Evolutionary conservation across 1,284 basidiomycete species (phyloP).

Genomic region (Ceratobasidium sp.): DNA sequence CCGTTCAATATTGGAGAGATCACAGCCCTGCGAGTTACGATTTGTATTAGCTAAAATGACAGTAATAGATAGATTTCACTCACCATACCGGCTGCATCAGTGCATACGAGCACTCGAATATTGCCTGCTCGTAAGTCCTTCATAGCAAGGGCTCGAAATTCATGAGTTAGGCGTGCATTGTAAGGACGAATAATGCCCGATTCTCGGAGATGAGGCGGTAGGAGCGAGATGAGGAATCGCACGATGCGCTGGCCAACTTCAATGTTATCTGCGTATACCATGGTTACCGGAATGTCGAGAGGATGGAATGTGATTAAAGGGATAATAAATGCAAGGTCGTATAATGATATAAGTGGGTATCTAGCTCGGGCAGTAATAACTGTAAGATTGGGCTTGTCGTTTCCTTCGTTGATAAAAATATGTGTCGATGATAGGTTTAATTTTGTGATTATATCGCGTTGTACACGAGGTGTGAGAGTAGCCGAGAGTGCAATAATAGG

Average conservation of each 20-base stretch:
- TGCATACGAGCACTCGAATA: constrained; percentile 50
- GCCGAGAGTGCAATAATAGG: constrained; percentile 54
- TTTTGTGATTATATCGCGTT: constrained; percentile 47
- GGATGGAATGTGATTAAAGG: constrained; percentile 31
- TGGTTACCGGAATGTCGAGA: constrained; percentile 14
- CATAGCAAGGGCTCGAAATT: constrained; percentile 1
- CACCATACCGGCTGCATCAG: constrained; percentile 53
- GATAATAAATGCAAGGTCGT: constrained; percentile 54
- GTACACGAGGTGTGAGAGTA: constrained; percentile 51
- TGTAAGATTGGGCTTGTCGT: constrained; percentile 54
- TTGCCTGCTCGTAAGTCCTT: constrained; percentile 44
- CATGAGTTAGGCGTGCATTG: constrained; percentile 8
- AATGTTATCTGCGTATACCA: constrained; percentile 11
- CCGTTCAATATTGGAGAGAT: constrained; percentile 25
- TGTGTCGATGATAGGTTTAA: constrained; percentile 47
- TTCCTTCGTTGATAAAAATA: constrained; percentile 49
- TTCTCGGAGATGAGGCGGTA: neutral
- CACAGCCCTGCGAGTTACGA: no score
- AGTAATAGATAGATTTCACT: constrained; percentile 27
- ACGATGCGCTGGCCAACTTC: constrained; percentile 10
- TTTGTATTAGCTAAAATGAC: no score
- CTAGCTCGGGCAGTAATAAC: constrained; percentile 52
- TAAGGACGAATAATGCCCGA: constrained; percentile 15
- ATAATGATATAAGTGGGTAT: constrained; percentile 51
- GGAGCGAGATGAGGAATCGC: neutral